Evolutionary conservation across 106 monocot species (phyloP), one percentile per base, ranked within the genome.

Genomic region (Narthecium ossifragum): DNA sequence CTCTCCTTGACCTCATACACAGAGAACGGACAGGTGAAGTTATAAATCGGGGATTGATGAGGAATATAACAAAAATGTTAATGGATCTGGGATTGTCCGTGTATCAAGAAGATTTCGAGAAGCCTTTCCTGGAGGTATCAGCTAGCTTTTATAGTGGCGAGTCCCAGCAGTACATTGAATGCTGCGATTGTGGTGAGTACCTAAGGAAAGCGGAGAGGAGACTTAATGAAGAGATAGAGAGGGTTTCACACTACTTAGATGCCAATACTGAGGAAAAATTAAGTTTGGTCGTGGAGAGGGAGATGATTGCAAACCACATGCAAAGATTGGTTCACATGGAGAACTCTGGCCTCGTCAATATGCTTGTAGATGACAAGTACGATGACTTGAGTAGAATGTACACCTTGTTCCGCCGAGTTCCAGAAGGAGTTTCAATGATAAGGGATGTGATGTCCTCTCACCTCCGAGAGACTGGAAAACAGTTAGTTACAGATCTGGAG

Each of bases 301-400:
- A 96, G 67, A 90, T 96, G 86, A 84, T 96, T 41, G 83, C 71
- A 1, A 96, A 86, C 54, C 86, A 96, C 73, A 90, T 96, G 93
- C 89, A 94, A 43, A 82, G 89, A 51, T 75, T 94, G 49, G 82
- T 94, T 32, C 86, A 90, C 52, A 96, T 89, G 94, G 90, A 96
- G 60, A 86, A 86, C 27, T 96, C 89, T 29, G 94, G 90, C 8
- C 93, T 94, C 15, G 89, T 94, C 25, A 89, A 73, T 40, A 94
- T 94, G 93, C 78, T 94, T 31, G 39, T 89, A 9, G 72, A 94
- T 73, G 93, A 94, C 57, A 88, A 78, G 39, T 94, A 83, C 43
- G 93, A 94, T 12, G 93, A 94, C 41, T 61, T 94, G 34, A 71
- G 79, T 38, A 71, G 93, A 68, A 85, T 94, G 82, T 94, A 94